phyloP scores from a whole-genome alignment of 2,329 filamentous ascomycete genomes.

The Sodiomyces alkalinus region DNA sequence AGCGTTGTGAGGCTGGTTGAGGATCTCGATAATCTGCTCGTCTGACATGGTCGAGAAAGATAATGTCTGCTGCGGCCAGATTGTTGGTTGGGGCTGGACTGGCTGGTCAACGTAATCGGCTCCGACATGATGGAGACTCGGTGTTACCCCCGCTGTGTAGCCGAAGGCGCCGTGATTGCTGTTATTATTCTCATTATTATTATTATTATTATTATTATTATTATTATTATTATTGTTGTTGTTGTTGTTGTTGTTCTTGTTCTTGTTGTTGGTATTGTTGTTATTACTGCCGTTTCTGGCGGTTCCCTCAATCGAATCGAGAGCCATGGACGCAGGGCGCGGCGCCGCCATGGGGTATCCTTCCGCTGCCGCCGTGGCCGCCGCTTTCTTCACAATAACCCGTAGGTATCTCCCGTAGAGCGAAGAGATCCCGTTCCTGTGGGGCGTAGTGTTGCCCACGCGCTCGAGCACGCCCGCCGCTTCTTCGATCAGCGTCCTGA shows the following conservation, averaged over 20 bases:
- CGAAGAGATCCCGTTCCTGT: constrained; percentile 49
- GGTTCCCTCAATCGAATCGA: no score
- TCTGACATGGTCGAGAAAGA: constrained; percentile 57
- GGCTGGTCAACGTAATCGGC: constrained; percentile 13
- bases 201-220: no score
- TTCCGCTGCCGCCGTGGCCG: constrained; percentile 8
- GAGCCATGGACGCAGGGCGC: constrained; percentile 1
- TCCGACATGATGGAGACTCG: neutral
- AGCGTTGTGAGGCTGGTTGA: constrained; percentile 46
- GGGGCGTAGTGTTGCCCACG: constrained; percentile 48
- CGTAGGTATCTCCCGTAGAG: constrained; percentile 31
- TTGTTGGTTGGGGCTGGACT: constrained; percentile 8
- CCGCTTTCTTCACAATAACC: constrained; percentile 25
- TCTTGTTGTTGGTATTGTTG: no score
- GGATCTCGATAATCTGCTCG: constrained; percentile 49
- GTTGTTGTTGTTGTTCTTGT: no score
- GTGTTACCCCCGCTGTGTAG: neutral
- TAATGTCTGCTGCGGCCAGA: constrained; percentile 37
- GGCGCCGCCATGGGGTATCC: constrained; percentile 2
- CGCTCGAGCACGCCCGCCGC: constrained; percentile 53
- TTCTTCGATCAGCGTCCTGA: constrained; percentile 50
- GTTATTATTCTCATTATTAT: no score
- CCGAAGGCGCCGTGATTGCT: constrained; percentile 6
- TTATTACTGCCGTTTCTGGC: no score
- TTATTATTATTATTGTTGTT: no score